Base-by-base conservation (phyloP, 2,329 filamentous ascomycete genomes). In the Didymella arachidicola region DNA sequence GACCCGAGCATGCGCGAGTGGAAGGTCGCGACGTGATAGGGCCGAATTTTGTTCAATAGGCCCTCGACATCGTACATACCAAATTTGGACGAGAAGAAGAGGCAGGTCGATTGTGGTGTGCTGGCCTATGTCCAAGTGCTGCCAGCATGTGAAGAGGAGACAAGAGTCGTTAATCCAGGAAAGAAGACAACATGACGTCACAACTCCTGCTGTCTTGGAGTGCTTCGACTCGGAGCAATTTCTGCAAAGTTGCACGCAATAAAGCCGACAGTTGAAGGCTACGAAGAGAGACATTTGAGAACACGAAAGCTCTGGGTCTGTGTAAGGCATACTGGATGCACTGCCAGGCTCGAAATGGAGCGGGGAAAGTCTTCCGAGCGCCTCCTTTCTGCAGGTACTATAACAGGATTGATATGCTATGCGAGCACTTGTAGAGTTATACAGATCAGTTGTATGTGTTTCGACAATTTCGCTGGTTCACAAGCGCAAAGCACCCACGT, bases 11-110 rank as follows among this genome's bases (percentile, higher is more conserved):
- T 53, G 55, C 26, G 44, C 44, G 25, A 26, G 16, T 19, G 19
- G 43, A 22, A 18, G 55, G 44, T 48, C 38, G 36, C 44, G 45
- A 44, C 38, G 12, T 44, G 25, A 58, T 58, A 53, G 55, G 44
- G 3, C 48, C 49, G 55, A 41, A 14, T 22, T 22, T 11, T 41
- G 38, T 5, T 41, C 38, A 41, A 41, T 41, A 41, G 45, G 5
- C 29, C 29, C 22, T 22, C 18, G n/a, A 36, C 5, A 18, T 19
- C 4, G 19, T 44, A 8, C 44, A 30, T 39, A 27, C 19, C 18
- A 2, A 26, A 7, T 16, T 4, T 42, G 19, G 26, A 30, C 12
- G 32, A 49, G 30, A 42, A n/a, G n/a, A 52, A 42, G 8, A 47
- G 19, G 47, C 19, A 45, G 29, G 26, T 52, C 36, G 36, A 3